phyloP scores from a whole-genome alignment of 1,284 basidiomycete genomes.

The Sutorius eximius region DNA sequence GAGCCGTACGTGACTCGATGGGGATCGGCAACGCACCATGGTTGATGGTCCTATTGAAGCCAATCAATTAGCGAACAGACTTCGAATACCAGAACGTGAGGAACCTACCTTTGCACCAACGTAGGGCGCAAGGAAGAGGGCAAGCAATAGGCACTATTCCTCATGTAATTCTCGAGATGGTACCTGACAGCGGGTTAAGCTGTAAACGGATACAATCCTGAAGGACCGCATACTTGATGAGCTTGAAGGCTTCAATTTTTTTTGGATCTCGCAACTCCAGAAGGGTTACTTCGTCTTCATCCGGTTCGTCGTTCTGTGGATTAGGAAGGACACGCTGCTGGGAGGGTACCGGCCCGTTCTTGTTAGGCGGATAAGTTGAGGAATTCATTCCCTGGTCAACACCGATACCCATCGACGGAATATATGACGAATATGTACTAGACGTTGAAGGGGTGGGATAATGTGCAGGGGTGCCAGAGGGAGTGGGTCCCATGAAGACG shows the following conservation, averaged over 20 bases:
- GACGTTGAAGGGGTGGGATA: constrained; percentile 31
- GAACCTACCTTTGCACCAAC: constrained; percentile 69
- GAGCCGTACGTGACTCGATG: constrained; percentile 6
- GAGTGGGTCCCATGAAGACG: constrained; percentile 57
- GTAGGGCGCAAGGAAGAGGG: constrained; percentile 86
- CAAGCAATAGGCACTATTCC: constrained; percentile 81
- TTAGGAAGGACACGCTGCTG: constrained; percentile 31
- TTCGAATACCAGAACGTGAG: neutral
- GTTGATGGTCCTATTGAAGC: constrained; percentile 64
- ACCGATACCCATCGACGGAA: constrained; percentile 55
- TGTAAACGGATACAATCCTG: neutral
- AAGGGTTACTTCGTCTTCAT: constrained; percentile 23
- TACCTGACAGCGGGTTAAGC: constrained; percentile 48
- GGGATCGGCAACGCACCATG: constrained; percentile 56
- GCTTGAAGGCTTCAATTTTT: constrained; percentile 74
- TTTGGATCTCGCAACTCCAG: constrained; percentile 53
- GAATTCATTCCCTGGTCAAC: constrained; percentile 53
- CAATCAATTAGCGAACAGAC: constrained; percentile 16
- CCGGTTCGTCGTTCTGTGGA: constrained; percentile 25
- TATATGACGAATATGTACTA: constrained; percentile 55
- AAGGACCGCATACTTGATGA: constrained; percentile 61
- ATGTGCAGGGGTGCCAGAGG: constrained; percentile 35
- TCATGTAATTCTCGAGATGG: constrained; percentile 83
- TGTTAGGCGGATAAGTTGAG: constrained; percentile 39
- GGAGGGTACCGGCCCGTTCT: constrained; percentile 23